Evolutionary conservation across 2,329 filamentous ascomycete species (phyloP), one percentile per base, ranked within the genome.

Genomic region (Lachnellula willkommii): DNA sequence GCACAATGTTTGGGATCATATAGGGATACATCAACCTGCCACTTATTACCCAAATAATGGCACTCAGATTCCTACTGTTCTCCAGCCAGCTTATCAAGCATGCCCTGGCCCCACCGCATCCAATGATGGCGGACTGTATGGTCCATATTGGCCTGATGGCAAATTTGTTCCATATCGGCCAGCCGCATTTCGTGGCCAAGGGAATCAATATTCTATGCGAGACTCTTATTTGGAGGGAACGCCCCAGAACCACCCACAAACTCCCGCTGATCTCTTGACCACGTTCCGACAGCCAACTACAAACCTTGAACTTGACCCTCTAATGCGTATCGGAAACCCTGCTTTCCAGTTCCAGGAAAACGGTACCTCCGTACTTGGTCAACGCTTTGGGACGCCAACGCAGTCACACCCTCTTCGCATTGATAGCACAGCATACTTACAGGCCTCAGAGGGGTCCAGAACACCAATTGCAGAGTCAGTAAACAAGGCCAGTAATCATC

Each of bases 111-210:
- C 81, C 28, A 83, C 81, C 7, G 80, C 80, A 32, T 79, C 81
- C 2, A 80, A 80, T 52, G 77, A 78, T 32, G 75, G 77, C 53
- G 79, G 79, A 8, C 75, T 78, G 5, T 84, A 81, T 68, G 82
- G 82, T 0, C 81, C 81, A 28, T 84, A 84, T 65, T 85, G 81
- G 80, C 80, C 82, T 20, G 79, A 84, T 72, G 82, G 81, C n/a
- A 80, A 79, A 46, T 70, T 65, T 52, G 61, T 66, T 17, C 68
- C 82, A 12, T 84, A 84, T 67, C 75, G 80, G 56, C 81, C 82
- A 12, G 79, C 81, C 37, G 79, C 80, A 5, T 71, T 81, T 56
- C 74, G 79, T 57, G 80, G 83, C 67, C 74, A 78, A 47, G 75
- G 78, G 20, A 78, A 63, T 37, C 56, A 67, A 43, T 47, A 56